phyloP scores from a whole-genome alignment of 2,329 filamentous ascomycete genomes.

The Aspergillus texensis region DNA sequence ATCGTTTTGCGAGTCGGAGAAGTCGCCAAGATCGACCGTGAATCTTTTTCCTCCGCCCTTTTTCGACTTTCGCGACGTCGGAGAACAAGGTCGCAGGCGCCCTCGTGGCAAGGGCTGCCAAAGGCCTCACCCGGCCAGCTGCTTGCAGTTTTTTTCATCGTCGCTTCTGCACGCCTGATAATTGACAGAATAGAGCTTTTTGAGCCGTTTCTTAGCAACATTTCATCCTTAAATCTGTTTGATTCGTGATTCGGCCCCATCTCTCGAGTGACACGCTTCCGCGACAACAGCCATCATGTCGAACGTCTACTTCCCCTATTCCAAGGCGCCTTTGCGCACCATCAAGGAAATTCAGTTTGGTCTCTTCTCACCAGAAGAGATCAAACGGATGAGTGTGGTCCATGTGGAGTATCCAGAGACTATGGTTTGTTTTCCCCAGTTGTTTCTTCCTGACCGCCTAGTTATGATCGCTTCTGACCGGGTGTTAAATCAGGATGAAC shows the following conservation, averaged over 20 bases:
- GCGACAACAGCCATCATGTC: slow-evolving; percentile 68
- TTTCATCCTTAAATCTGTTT: slow-evolving; percentile 8
- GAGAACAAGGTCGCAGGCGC: slow-evolving; percentile 46
- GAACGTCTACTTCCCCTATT: slow-evolving; percentile 87
- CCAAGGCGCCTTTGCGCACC: slow-evolving; percentile 92
- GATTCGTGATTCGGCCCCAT: slow-evolving; percentile 15
- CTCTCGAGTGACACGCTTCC: slow-evolving; percentile 17
- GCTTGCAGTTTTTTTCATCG: slow-evolving; percentile 38
- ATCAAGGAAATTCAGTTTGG: slow-evolving; percentile 99
- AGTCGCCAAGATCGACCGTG: slow-evolving; percentile 31
- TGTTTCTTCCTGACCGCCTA: slow-evolving; percentile 5
- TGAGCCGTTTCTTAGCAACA: slow-evolving; percentile 14
- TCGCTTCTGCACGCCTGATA: slow-evolving; percentile 25
- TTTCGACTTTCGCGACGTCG: slow-evolving; percentile 39
- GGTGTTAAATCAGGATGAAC: slow-evolving; percentile 67
- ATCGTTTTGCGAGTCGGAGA: slow-evolving; percentile 32
- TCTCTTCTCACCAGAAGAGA: slow-evolving; percentile 95
- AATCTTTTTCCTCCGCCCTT: slow-evolving; percentile 30
- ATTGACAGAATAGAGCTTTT: slow-evolving; percentile 10
- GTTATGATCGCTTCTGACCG: slow-evolving; percentile 23
- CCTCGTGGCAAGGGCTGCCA: slow-evolving; percentile 53
- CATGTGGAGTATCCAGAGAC: slow-evolving; percentile 98
- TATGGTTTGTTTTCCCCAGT: slow-evolving; percentile 61
- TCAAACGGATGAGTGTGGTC: slow-evolving; percentile 97
- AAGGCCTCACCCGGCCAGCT: slow-evolving; percentile 48